Conservation (phyloP, 1,139 yeast species). For the Saccharomycopsis hybrid region DNA sequence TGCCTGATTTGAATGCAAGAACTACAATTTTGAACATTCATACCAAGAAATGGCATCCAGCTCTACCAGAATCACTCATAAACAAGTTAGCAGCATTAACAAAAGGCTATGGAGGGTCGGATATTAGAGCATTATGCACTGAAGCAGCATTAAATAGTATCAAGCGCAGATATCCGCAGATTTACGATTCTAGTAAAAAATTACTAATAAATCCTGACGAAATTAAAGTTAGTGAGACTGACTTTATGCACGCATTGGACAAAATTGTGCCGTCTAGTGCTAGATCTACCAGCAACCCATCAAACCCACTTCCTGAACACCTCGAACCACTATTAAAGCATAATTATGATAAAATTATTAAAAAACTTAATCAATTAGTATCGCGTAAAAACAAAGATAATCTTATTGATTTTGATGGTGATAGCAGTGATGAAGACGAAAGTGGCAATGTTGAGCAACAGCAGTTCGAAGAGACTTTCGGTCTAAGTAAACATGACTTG, state of each 20-base stretch:
- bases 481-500: conserved; percentile 52
- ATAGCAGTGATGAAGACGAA: conserved; percentile 26
- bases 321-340: conserved; percentile 54
- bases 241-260: conserved; percentile 80
- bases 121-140: conserved; percentile 85
- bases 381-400: conserved; percentile 39
- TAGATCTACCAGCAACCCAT: conserved; percentile 67
- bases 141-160: conserved; percentile 93
- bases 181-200: conserved; percentile 71
- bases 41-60: conserved; percentile 85
- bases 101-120: conserved; percentile 98
- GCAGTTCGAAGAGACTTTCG: conserved; percentile 34
- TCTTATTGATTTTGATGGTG: conserved; percentile 27
- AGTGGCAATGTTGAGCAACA: conserved; percentile 27
- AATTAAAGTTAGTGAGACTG: conserved; percentile 75
- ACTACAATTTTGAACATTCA: conserved; percentile 74
- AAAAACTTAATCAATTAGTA: conserved; percentile 49
- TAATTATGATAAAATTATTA: conserved; percentile 42
- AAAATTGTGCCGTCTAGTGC: conserved; percentile 91
- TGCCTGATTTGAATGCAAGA: conserved; percentile 80
- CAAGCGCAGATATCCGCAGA: conserved; percentile 90
- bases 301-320: conserved; percentile 75
- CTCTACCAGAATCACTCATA: conserved; percentile 50
- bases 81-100: conserved; percentile 71
- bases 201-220: conserved; percentile 63